Base-by-base conservation (phyloP, 768 basidiomycete genomes). In the Kwoniella bestiolae region DNA sequence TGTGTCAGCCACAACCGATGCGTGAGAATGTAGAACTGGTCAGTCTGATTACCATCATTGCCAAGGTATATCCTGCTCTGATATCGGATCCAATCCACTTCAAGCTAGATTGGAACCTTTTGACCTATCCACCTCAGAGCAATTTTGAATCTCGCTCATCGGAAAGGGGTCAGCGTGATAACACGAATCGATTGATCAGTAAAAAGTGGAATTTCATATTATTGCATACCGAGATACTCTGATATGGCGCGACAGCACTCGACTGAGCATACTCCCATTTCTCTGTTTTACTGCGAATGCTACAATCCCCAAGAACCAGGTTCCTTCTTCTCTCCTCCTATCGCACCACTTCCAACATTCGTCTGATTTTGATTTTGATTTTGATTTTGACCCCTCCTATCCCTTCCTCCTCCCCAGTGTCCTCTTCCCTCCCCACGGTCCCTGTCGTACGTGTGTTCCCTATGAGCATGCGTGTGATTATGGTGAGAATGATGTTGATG, bases 401-500 rank as follows among this genome's bases (percentile, higher is more conserved):
- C 64, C 23, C 32, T 26, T 45, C 53, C 44, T 26, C 41, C 52
- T 28, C 59, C 21, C 38, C 55, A 25, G 3, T 49, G 35, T 16
- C 60, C 47, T 45, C 62, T 38, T 50, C 50, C 61, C 46, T 28
- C 47, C 47, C 66, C 11, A 16, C 58, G 29, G 53, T 29, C 9
- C 46, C 66, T 49, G 5, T 56, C 47, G 21, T 12, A 41, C 23
- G 29, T 38, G 23, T 53, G 50, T 50, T 66, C 49, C 26, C 58
- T 31, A 51, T 55, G 44, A 49, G 50, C 52, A 64, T 67, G 60
- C 9, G 44, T 47, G 26, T 67, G 32, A n/a, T 58, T 49, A 26
- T 68, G 56, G 59, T 68, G 60, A 31, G 55, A 47, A 49, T 68
- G 59, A 38, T 57, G 55, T 49, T 59, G 62, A 26, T 47, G 35